Conservation (phyloP, 1,284 basidiomycete genomes). For the Rhodotorula sp. region DNA sequence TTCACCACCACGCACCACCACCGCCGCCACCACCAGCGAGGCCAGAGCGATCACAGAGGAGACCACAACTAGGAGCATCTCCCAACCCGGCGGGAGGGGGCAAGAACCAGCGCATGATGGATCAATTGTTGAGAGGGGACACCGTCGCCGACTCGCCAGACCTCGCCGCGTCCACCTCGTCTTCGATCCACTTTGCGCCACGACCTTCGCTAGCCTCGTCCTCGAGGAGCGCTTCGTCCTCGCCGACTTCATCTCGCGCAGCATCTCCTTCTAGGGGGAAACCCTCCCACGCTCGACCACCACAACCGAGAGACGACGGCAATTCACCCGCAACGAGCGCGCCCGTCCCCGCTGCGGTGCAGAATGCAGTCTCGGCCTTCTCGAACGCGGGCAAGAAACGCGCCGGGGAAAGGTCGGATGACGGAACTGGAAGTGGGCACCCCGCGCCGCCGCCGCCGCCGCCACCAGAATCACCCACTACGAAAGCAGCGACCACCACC, state of each 20-base stretch:
- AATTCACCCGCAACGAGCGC: slow-evolving; percentile 3
- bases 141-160: slow-evolving; percentile 14
- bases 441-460: neutral
- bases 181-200: slow-evolving; percentile 10
- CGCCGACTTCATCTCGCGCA: neutral
- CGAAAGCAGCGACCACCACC: neutral
- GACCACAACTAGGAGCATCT: no score
- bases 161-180: slow-evolving; percentile 14
- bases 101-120: slow-evolving; percentile 32
- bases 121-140: neutral
- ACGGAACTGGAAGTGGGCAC: no score
- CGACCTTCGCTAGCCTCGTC: neutral
- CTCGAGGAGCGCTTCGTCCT: neutral
- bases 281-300: neutral
- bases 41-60: no score
- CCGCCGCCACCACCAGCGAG: no score
- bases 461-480: neutral
- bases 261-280: slow-evolving; percentile 1
- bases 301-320: neutral
- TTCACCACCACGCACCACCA: no score
- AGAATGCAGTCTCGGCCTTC: slow-evolving; percentile 35
- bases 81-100: slow-evolving; percentile 6
- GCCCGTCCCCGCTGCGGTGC: slow-evolving; percentile 16
- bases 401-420: slow-evolving; percentile 33
- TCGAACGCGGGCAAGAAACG: slow-evolving; percentile 25